Evolutionary conservation across 2,329 filamentous ascomycete genomes (phyloP).

Genomic region (Pseudopyrenochaeta lycopersici): DNA sequence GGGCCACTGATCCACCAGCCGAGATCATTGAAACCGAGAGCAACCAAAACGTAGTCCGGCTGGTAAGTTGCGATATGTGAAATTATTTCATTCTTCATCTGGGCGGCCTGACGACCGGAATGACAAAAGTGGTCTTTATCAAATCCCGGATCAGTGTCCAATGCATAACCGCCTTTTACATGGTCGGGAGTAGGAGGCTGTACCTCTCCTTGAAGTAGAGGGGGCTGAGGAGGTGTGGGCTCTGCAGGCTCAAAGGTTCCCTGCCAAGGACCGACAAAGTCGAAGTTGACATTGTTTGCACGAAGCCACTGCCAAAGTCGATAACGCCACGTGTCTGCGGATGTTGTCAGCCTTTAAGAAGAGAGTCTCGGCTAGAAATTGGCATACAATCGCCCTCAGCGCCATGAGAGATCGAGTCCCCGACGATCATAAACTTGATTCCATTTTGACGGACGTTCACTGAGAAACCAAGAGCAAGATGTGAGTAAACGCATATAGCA

Average conservation of each 20-base stretch:
- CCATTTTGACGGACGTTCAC: constrained; percentile 5
- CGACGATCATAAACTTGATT: constrained; percentile 9
- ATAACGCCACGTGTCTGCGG: constrained; percentile 10
- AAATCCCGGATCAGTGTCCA: not conserved
- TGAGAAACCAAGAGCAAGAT: no score
- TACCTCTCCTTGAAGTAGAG: constrained; percentile 2
- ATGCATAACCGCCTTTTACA: constrained; percentile 3
- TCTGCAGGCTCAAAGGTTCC: constrained; percentile 5
- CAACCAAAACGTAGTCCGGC: constrained; percentile 12
- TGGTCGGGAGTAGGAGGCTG: not conserved
- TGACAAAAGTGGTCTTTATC: constrained; percentile 9
- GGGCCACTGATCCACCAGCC: constrained; percentile 15
- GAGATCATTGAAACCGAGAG: constrained; percentile 14
- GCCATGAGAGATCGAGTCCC: constrained; percentile 13
- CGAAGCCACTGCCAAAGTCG: constrained; percentile 11
- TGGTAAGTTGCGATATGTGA: constrained; percentile 7
- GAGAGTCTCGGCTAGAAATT: no score
- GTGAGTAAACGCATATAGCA: no score
- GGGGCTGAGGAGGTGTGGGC: not conserved
- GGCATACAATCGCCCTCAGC: constrained; percentile 9
- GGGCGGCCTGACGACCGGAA: constrained; percentile 8
- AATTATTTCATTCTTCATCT: constrained; percentile 4
- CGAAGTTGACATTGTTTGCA: constrained; percentile 2
- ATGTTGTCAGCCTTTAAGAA: no score
- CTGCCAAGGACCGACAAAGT: constrained; percentile 8